These are phyloP conservation scores for Taphrina wiesneri DNA, from an alignment of 1,139 yeast species.

Conservation along the genomic window DNA sequence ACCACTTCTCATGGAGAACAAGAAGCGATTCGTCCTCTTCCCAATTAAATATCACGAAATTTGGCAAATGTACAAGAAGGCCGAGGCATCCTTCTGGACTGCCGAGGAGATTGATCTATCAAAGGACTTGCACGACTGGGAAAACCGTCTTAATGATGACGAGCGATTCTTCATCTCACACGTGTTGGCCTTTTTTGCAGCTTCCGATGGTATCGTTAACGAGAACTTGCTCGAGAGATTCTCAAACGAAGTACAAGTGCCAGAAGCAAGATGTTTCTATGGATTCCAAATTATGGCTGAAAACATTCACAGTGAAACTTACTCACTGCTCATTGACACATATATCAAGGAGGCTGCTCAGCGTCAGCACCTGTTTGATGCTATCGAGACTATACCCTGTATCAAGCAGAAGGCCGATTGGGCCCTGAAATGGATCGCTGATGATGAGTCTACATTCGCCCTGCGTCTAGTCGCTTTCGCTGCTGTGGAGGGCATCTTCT, in stretches of 20 bases:
- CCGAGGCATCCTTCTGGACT: slow-evolving; percentile 99
- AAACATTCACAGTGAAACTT: slow-evolving; percentile 96
- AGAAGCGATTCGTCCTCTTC: slow-evolving; percentile 87
- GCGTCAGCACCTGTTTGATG: slow-evolving; percentile 83
- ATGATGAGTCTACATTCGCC: slow-evolving; percentile 80
- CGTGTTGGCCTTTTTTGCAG: slow-evolving; percentile 93
- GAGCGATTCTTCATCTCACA: slow-evolving; percentile 88
- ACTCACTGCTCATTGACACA: slow-evolving; percentile 88
- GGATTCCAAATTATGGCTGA: slow-evolving; percentile 99
- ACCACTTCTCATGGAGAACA: slow-evolving; percentile 84
- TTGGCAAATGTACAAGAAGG: slow-evolving; percentile 98
- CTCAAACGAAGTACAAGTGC: slow-evolving; percentile 93
- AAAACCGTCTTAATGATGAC: slow-evolving; percentile 74
- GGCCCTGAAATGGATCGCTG: slow-evolving; percentile 95
- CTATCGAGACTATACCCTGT: slow-evolving; percentile 90
- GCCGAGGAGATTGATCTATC: slow-evolving; percentile 97
- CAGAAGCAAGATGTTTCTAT: slow-evolving; percentile 98
- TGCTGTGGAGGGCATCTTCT: slow-evolving; percentile 98
- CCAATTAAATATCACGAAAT: slow-evolving; percentile 97
- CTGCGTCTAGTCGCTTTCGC: slow-evolving; percentile 98
- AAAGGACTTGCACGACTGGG: slow-evolving; percentile 91
- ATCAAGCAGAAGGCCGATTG: slow-evolving; percentile 96
- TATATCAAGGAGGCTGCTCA: slow-evolving; percentile 94
- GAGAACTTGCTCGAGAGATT: slow-evolving; percentile 96
- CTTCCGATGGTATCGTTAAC: slow-evolving; percentile 96